Percentiles rank a stretch among this genome's conserved stretches.
These are phyloP conservation scores for Cymodocea nodosa DNA, from an alignment of 116 monocot species.

Conservation along the genomic window DNA sequence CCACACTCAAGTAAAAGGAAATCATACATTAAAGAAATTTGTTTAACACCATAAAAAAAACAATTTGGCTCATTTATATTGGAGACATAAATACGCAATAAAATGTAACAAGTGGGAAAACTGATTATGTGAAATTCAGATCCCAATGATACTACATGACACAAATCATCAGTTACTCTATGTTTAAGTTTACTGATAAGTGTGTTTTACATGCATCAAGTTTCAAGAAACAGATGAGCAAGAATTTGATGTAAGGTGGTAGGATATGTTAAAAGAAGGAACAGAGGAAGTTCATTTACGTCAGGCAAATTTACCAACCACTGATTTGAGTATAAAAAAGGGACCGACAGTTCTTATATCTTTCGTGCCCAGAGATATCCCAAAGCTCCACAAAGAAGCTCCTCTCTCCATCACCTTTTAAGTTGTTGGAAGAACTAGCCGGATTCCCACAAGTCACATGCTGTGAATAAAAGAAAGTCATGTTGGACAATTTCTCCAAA, in stretches of 20 bases:
- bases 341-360: constrained; percentile 89
- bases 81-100: no score
- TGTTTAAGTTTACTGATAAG: not conserved
- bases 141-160: no score
- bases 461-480: constrained; percentile 28
- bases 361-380: constrained; percentile 90
- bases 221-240: not conserved
- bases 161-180: no score
- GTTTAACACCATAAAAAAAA: no score
- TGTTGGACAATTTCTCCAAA: not conserved
- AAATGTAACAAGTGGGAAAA: no score
- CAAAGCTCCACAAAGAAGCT: constrained; percentile 97
- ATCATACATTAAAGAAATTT: no score
- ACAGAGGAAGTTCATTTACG: not conserved
- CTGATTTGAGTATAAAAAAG: constrained; percentile 93
- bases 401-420: constrained; percentile 68
- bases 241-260: not conserved
- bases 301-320: constrained; percentile 28
- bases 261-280: not conserved
- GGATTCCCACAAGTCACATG: constrained; percentile 75
- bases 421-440: constrained; percentile 75
- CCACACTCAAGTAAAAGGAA: no score
- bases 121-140: no score
- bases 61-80: no score
- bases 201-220: not conserved